Conservation (phyloP, 768 basidiomycete species). For the Russula vinacea region DNA sequence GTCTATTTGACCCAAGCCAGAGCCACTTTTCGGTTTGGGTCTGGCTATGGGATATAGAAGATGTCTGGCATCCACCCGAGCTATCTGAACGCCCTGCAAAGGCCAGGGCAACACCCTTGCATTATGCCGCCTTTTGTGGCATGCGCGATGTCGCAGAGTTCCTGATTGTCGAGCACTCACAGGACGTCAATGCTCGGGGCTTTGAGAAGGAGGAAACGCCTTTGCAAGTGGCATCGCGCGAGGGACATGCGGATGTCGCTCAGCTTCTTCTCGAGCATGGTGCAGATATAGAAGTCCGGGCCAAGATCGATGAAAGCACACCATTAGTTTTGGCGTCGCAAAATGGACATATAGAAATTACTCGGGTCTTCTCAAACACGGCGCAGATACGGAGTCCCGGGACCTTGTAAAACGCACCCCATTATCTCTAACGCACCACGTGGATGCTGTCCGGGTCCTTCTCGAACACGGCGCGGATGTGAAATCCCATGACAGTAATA, state of each 20-base stretch:
- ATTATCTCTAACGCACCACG: too few relatives aligned
- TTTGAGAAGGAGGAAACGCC: background rate
- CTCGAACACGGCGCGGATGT: too few relatives aligned
- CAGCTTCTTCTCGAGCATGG: background rate
- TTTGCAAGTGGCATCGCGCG: background rate
- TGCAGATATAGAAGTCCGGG: too few relatives aligned
- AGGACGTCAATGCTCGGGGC: background rate
- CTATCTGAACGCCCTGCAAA: background rate
- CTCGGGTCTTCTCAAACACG: background rate
- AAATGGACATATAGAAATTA: background rate
- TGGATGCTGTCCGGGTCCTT: too few relatives aligned
- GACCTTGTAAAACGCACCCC: background rate
- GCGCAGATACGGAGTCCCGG: background rate
- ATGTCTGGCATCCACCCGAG: background rate
- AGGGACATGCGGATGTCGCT: background rate
- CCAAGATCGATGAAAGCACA: background rate
- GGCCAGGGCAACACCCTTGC: too few relatives aligned
- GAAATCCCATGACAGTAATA: too few relatives aligned
- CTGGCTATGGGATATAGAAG: background rate
- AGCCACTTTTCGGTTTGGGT: background rate
- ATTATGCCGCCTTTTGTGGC: too few relatives aligned
- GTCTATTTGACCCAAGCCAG: background rate
- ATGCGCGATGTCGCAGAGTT: too few relatives aligned
- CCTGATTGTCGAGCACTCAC: background rate
- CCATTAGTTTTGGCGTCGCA: background rate